phyloP scores from a whole-genome alignment of 2,329 filamentous ascomycete species.

The Aspergillus intermedius region DNA sequence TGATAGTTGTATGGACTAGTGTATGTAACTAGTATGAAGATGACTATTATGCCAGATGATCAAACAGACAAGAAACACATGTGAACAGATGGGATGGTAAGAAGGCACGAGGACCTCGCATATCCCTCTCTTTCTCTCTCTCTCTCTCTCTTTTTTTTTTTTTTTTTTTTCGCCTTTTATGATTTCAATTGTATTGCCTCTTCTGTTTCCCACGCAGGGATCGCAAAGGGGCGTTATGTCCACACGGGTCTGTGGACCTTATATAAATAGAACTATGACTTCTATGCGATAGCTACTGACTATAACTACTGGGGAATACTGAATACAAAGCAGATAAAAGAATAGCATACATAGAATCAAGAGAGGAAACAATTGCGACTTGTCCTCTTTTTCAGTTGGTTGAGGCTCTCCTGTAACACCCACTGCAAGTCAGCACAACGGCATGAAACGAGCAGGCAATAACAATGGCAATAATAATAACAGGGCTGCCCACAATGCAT shows the following conservation, averaged over 20 bases:
- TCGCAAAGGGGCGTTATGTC: constrained; percentile 11
- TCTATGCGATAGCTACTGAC: not conserved
- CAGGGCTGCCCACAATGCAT: too few species aligned
- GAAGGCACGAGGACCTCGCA: too few species aligned
- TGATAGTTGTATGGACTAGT: too few species aligned
- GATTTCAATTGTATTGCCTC: not conserved
- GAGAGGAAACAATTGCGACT: not conserved
- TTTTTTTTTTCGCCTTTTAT: not conserved
- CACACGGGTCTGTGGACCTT: constrained; percentile 14
- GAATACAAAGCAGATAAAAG: not conserved
- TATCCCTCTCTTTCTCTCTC: too few species aligned
- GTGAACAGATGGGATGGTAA: too few species aligned
- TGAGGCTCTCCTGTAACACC: not conserved
- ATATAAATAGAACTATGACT: constrained; percentile 16
- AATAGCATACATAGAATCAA: not conserved
- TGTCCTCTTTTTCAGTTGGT: not conserved
- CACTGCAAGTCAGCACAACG: not conserved
- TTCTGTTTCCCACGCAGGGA: constrained; percentile 9
- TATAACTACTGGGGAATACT: not conserved
- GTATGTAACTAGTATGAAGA: too few species aligned
- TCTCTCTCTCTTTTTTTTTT: not conserved
- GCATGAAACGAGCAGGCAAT: constrained; percentile 5
- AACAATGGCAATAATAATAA: constrained; percentile 7
- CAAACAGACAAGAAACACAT: too few species aligned
- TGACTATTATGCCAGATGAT: too few species aligned